These are phyloP conservation scores for Coemansia nantahalensis DNA, from an alignment of 192 early-diverging fungal genomes.

Conservation along the genomic window DNA sequence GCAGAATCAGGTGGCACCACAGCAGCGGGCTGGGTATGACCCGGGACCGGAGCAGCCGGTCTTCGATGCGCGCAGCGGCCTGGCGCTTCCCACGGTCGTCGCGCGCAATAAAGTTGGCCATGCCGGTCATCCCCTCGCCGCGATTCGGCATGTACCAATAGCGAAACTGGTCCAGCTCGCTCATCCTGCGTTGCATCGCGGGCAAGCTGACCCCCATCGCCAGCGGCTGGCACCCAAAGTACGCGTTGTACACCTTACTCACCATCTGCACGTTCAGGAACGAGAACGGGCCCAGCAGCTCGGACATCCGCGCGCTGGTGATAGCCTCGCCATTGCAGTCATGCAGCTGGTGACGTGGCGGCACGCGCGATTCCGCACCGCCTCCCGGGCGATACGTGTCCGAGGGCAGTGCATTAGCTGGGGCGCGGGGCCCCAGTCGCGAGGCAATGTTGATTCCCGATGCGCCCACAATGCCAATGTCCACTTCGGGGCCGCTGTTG, in stretches of 20 bases:
- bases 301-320: conserved; percentile 12
- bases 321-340: conserved; percentile 15
- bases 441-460: conserved; percentile 11
- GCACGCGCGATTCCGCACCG: no score
- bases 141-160: not conserved
- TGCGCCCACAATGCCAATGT: conserved; percentile 24
- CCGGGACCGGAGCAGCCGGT: conserved; percentile 6
- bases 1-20: conserved; percentile 11
- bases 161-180: conserved; percentile 15
- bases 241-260: conserved; percentile 12
- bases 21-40: conserved; percentile 26
- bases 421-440: conserved; percentile 3
- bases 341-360: no score
- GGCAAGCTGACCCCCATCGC: conserved; percentile 1
- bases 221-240: conserved; percentile 19
- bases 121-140: no score
- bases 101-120: conserved; percentile 12
- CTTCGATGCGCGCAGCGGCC: conserved; percentile 7
- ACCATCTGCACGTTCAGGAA: conserved; percentile 11
- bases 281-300: conserved; percentile 29
- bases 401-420: no score
- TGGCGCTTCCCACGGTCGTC: conserved; percentile 1
- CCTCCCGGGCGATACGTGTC: no score
- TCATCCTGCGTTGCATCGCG: conserved; percentile 8
- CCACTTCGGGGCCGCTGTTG: not conserved